Evolutionary conservation across 2,329 filamentous ascomycete genomes (phyloP).

Genomic region (Orbilia javanica): DNA sequence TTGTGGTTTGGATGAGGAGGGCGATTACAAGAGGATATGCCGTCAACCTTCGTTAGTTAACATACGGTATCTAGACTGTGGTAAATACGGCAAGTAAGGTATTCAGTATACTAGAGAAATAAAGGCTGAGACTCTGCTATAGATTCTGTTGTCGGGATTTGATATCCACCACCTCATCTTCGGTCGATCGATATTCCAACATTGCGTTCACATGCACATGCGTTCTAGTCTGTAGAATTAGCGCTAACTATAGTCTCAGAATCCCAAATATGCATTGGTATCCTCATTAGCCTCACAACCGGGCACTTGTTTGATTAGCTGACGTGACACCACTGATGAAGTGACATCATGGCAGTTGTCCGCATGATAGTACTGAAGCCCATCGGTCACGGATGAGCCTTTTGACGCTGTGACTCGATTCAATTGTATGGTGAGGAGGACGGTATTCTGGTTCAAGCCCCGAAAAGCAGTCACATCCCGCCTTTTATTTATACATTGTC

Average conservation of each 20-base stretch:
- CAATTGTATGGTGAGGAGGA: background rate
- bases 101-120: background rate
- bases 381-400: background rate
- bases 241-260: background rate
- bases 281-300: background rate
- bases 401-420: background rate
- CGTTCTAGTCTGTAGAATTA: background rate
- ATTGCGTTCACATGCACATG: background rate
- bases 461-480: slow-evolving; percentile 13
- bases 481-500: background rate
- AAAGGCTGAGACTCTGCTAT: background rate
- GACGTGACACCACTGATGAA: background rate
- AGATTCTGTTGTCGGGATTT: background rate
- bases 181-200: background rate
- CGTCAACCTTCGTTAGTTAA: background rate
- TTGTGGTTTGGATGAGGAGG: background rate
- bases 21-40: background rate
- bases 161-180: background rate
- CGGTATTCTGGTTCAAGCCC: slow-evolving; percentile 3
- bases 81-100: too few species aligned
- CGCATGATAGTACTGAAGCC: background rate
- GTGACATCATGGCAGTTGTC: background rate
- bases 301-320: background rate
- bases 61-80: background rate
- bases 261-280: background rate